Evolutionary conservation across 1,284 basidiomycete genomes (phyloP), one percentile per base, ranked within the genome.

Genomic region (Ustilago sp.): DNA sequence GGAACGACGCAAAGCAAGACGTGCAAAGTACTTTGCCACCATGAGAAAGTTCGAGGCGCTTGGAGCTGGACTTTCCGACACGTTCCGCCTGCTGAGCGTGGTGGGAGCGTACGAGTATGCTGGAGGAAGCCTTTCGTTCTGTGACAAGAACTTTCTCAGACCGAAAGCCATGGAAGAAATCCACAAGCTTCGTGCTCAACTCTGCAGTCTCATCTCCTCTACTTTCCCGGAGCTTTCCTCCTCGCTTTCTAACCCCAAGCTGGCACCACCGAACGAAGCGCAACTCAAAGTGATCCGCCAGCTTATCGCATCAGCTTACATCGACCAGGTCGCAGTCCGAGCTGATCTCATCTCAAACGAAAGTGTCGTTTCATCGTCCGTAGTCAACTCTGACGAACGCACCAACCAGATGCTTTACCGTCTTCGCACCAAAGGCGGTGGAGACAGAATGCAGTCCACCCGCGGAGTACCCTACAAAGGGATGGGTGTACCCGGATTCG

Each of bases 111-210:
- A 96, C 87, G 95, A 98, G 84, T 96, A 93, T 86, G 92, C 93
- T 2, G 92, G 93, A 3, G 92, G 92, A 23, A 91, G 91, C 0
- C 45, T 62, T 7, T 86, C 89, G 28, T 99, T 99, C 86, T 99
- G 97, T 87, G 87, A 88, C 8, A 90, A 93, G 56, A 94, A 98
- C 86, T 99, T 97, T 82, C 91, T 98, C n/a, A 89, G 95, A 64
- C 89, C 90, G 1, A 98, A 98, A 89, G 94, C 95, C 0, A 99
- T 99, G 95, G 93, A 98, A 87, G 97, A 99, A 88, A 97, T 98
- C 48, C 95, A 96, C 87, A 98, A 99, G 86, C 89, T 99, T n/a
- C 91, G 95, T 45, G 89, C 91, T 0, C 97, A 93, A 90, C 80
- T 91, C 89, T 77, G 80, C 53, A 67, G 64, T 19, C 55, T 85